Evolutionary conservation across 176 grass and related monocot genomes (phyloP).

Genomic region (maize (Zea mays)): Zm-B73-REFERENCE-NAM-5.0 NC_050104.1:94040001-94040500

Average conservation of each 20-base stretch:
- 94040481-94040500: slow-evolving; percentile 25
- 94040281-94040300: background rate
- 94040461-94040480: slow-evolving; percentile 28
- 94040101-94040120: background rate
- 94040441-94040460: slow-evolving; percentile 33
- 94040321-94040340: background rate
- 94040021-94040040: background rate
- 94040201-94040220: background rate
- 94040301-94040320: background rate
- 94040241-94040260: background rate
- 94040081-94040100: background rate
- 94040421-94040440: slow-evolving; percentile 25
- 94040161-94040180: background rate
- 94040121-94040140: background rate
- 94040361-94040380: slow-evolving; percentile 6
- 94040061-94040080: background rate
- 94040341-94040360: background rate
- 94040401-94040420: slow-evolving; percentile 10
- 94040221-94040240: background rate
- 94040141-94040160: background rate
- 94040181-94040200: background rate
- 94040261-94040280: background rate
- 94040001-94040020: background rate
- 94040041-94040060: background rate
- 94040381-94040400: background rate